A percentile compares a stretch with the other conserved stretches of the same genome.
phyloP scores from a whole-genome alignment of 2,329 filamentous ascomycete genomes.

The Spiromastix sp. region DNA sequence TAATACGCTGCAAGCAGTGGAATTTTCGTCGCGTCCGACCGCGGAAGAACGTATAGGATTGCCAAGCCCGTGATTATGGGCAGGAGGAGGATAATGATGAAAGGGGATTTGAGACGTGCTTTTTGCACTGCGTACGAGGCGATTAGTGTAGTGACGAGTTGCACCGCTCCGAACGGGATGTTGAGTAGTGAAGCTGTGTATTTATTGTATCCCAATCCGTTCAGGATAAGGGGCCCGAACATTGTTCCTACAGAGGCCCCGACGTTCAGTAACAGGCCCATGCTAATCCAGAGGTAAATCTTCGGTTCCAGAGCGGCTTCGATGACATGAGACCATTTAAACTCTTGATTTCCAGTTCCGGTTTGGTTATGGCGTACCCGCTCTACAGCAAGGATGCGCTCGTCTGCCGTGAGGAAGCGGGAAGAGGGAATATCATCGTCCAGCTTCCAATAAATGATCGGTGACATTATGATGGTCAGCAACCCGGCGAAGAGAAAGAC shows the following conservation, averaged over 20 bases:
- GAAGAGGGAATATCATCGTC: slow-evolving; percentile 47
- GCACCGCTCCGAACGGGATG: slow-evolving; percentile 56
- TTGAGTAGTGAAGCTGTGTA: slow-evolving; percentile 51
- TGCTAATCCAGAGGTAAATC: slow-evolving; percentile 49
- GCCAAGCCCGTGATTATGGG: slow-evolving; percentile 50
- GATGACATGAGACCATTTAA: slow-evolving; percentile 35
- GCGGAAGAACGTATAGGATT: slow-evolving; percentile 22
- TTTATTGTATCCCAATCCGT: slow-evolving; percentile 50
- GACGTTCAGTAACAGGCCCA: slow-evolving; percentile 54
- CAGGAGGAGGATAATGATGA: slow-evolving; percentile 45
- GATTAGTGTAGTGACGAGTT: slow-evolving; percentile 49
- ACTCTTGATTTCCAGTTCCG: slow-evolving; percentile 35
- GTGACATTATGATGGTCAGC: slow-evolving; percentile 48
- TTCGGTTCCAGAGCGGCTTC: slow-evolving; percentile 37
- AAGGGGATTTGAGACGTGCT: slow-evolving; percentile 45
- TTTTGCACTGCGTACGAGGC: slow-evolving; percentile 49
- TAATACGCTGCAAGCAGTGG: slow-evolving; percentile 53
- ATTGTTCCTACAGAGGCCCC: slow-evolving; percentile 53
- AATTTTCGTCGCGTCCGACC: slow-evolving; percentile 27
- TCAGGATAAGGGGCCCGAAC: slow-evolving; percentile 55
- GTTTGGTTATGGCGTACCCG: slow-evolving; percentile 42
- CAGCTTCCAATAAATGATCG: slow-evolving; percentile 49
- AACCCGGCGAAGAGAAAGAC: slow-evolving; percentile 55
- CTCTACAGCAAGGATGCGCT: slow-evolving; percentile 38
- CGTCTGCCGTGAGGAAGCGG: slow-evolving; percentile 37